A percentile compares a stretch with the other conserved stretches of the same genome.
Conservation (phyloP, 2,329 filamentous ascomycete species). For the Pestalotiopsis sp. region DNA sequence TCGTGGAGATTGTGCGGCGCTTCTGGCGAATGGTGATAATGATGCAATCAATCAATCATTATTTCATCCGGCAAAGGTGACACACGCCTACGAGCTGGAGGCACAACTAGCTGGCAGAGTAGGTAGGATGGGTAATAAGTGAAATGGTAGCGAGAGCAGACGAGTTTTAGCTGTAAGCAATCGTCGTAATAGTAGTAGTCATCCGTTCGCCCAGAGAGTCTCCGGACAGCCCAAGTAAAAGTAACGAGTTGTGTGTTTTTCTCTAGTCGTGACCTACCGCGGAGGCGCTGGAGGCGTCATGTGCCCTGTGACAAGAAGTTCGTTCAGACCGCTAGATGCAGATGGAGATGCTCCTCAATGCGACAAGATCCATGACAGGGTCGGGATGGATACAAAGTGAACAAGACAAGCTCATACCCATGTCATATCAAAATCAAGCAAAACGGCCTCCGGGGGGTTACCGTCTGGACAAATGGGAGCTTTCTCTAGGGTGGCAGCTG, state of each 20-base stretch:
- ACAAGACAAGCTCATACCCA: not conserved
- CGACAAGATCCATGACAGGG: not conserved
- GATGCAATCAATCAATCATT: not conserved
- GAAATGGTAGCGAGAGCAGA: no score
- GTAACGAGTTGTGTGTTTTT: not conserved
- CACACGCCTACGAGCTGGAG: not conserved
- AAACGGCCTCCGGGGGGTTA: not conserved
- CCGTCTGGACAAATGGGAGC: not conserved
- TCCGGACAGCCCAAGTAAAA: not conserved
- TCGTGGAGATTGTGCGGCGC: not conserved
- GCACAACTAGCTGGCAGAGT: not conserved
- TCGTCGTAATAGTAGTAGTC: no score
- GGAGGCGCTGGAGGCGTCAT: not conserved
- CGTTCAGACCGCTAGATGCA: slow-evolving; percentile 6
- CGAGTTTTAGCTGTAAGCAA: no score
- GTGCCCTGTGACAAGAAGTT: not conserved
- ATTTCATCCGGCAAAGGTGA: not conserved
- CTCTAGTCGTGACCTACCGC: not conserved
- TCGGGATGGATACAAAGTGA: not conserved
- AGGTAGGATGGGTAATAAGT: no score
- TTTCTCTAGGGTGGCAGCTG: not conserved
- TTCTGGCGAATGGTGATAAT: not conserved
- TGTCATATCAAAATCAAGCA: not conserved
- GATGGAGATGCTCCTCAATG: not conserved
- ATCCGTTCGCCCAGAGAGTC: no score